Evolutionary conservation across 805 yeast species (phyloP), one percentile per base, ranked within the genome.

Genomic region (Spathaspora gorwiae): DNA sequence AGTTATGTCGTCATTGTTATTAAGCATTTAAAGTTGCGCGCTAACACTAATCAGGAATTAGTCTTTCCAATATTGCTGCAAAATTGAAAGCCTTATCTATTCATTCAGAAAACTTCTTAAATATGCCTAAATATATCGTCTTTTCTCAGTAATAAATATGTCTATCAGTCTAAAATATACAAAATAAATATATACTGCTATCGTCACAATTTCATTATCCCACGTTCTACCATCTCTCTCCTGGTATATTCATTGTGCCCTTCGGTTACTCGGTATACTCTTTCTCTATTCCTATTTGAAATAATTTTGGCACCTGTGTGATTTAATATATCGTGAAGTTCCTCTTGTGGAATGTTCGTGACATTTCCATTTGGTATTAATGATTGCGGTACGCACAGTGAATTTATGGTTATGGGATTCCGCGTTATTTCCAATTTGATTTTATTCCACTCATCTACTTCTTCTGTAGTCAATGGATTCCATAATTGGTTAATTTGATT

Each of bases 201-300:
- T 19, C 30, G n/a, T 36, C 39, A 36, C 30, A 24, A 27, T 29
- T 32, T 34, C 43, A 49, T 40, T 40, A 54, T 49, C 8, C 47
- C 49, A 39, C 60, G 37, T 35, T 54, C 56, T 7, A 26, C 38
- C 58, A 56, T 53, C 24, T 46, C 47, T 29, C 48, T 43, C 8
- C 44, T 41, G 12, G 52, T 48, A 40, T 49, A 47, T 12, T 43
- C 35, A 27, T 53, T 52, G 14, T 39, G 14, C 4, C 55, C 58
- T 30, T 44, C 32, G 8, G 37, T 26, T 13, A 50, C 37, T 35
- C 49, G 46, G 15, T 39, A 14, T 9, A 53, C 33, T 11, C 53
- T 26, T 26, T 45, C 46, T 26, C 52, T 44, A 38, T 46, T 43
- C 29, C 52, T 37, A 31, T 48, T 38, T 7, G 43, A 32, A 35